These are phyloP conservation scores for Cercospora canescens DNA, from an alignment of 2,329 filamentous ascomycete genomes.

Conservation along the genomic window DNA sequence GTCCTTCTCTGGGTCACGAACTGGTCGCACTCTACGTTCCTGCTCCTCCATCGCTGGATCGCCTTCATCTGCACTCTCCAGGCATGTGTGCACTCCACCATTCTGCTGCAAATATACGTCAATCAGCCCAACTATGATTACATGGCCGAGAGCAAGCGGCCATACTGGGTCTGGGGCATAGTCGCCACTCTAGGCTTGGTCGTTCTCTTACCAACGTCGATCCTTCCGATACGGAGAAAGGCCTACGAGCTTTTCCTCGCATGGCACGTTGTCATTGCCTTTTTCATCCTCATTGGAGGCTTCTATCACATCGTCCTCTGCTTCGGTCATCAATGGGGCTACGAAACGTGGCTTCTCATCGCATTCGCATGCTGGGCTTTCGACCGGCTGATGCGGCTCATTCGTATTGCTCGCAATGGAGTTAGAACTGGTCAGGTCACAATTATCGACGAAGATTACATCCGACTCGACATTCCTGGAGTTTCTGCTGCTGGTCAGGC, in stretches of 20 bases:
- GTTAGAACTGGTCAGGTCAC: conserved; percentile 41
- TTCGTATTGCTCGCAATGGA: conserved; percentile 42
- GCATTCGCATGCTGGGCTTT: conserved; percentile 48
- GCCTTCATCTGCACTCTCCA: conserved; percentile 49
- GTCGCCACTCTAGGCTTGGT: conserved; percentile 17
- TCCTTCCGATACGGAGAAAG: conserved; percentile 40
- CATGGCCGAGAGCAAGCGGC: conserved; percentile 9
- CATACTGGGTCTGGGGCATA: conserved; percentile 31
- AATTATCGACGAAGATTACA: conserved; percentile 32
- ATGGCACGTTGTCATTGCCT: conserved; percentile 44
- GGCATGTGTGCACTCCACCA: conserved; percentile 49
- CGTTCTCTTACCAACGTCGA: conserved; percentile 37
- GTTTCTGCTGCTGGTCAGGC: conserved; percentile 43
- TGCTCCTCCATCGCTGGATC: conserved; percentile 53
- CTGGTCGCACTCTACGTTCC: conserved; percentile 52
- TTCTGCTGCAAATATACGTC: conserved; percentile 41
- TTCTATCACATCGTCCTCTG: conserved; percentile 46
- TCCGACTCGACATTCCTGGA: conserved; percentile 47
- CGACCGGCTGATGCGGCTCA: conserved; percentile 47
- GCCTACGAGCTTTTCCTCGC: conserved; percentile 50
- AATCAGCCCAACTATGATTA: conserved; percentile 20
- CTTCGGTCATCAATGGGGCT: conserved; percentile 45
- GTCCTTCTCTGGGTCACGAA: conserved; percentile 51
- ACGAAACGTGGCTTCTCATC: conserved; percentile 51
- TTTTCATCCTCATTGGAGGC: conserved; percentile 45